A percentile compares a stretch with the other conserved stretches of the same genome.
Evolutionary conservation across 148 eudicot species (phyloP).

Genomic region (Nepenthes gracilis): DNA sequence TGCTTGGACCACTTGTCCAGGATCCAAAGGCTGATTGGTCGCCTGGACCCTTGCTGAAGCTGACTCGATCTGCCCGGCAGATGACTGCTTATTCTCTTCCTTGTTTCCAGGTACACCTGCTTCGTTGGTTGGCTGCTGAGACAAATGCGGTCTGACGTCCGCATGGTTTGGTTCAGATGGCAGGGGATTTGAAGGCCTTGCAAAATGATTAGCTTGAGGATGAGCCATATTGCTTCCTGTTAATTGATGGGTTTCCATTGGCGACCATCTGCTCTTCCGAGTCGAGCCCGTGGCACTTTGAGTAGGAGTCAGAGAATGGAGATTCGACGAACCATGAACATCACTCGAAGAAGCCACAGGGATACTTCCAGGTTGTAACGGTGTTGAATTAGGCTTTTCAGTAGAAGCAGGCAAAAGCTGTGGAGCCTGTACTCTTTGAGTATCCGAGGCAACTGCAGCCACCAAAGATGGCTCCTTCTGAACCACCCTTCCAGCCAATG

Average conservation of each 20-base stretch:
- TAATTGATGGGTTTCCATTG: background rate
- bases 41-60: constrained; percentile 10
- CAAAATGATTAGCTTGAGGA: background rate
- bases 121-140: too few species aligned
- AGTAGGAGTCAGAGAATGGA: too few species aligned
- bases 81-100: constrained; percentile 8
- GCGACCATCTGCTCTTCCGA: too few species aligned
- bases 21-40: constrained; percentile 1
- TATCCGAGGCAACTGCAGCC: constrained; percentile 1
- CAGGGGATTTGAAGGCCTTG: too few species aligned
- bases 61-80: constrained; percentile 18
- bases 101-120: constrained; percentile 3
- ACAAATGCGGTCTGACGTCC: background rate
- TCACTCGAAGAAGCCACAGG: too few species aligned
- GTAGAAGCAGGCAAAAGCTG: constrained; percentile 9
- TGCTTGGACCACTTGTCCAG: constrained; percentile 8
- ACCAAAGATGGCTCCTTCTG: constrained; percentile 25
- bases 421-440: constrained; percentile 8
- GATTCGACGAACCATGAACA: too few species aligned
- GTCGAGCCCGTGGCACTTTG: too few species aligned
- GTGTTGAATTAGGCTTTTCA: constrained; percentile 13
- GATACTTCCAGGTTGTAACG: constrained; percentile 6
- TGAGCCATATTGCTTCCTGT: constrained; percentile 20
- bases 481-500: constrained; percentile 62
- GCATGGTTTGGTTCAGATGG: constrained; percentile 2